Conservation (phyloP, 257 asterid genomes). For the Striga asiatica region DNA sequence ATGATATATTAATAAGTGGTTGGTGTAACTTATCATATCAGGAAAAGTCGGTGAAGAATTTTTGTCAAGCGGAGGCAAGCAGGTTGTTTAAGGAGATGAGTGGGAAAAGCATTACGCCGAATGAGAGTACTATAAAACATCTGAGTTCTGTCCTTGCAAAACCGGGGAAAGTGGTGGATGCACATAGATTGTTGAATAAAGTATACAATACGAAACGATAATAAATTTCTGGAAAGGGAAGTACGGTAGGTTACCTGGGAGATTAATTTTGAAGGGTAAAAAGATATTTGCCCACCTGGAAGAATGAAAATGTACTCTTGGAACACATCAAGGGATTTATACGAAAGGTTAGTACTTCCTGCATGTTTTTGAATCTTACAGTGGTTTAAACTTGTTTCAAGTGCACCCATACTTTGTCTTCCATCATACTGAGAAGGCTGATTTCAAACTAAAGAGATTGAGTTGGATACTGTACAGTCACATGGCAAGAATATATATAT, state of each 20-base stretch:
- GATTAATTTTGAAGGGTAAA: no score
- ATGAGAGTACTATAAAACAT: slow-evolving; percentile 44
- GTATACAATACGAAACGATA: slow-evolving; percentile 37
- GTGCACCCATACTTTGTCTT: no score
- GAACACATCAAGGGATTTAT: no score
- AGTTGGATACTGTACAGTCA: neutral
- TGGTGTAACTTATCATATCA: slow-evolving; percentile 62
- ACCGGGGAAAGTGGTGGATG: slow-evolving; percentile 66
- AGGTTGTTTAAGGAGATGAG: slow-evolving; percentile 67
- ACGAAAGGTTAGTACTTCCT: neutral
- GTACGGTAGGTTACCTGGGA: neutral
- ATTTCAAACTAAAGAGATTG: neutral
- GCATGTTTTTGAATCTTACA: neutral
- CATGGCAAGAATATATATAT: neutral
- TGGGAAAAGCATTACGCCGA: slow-evolving; percentile 50
- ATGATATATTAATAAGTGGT: slow-evolving; percentile 66
- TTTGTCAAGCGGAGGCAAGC: slow-evolving; percentile 53
- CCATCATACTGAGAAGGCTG: neutral
- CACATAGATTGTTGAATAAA: slow-evolving; percentile 48
- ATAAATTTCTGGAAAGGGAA: neutral
- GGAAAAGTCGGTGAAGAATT: slow-evolving; percentile 36
- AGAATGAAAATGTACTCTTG: neutral
- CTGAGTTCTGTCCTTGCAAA: slow-evolving; percentile 57
- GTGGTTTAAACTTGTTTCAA: neutral
- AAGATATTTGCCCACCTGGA: neutral